A percentile compares a stretch with the other conserved stretches of the same genome.
Conservation (phyloP, 2,329 filamentous ascomycete genomes). For the Colletotrichum graminicola region DNA sequence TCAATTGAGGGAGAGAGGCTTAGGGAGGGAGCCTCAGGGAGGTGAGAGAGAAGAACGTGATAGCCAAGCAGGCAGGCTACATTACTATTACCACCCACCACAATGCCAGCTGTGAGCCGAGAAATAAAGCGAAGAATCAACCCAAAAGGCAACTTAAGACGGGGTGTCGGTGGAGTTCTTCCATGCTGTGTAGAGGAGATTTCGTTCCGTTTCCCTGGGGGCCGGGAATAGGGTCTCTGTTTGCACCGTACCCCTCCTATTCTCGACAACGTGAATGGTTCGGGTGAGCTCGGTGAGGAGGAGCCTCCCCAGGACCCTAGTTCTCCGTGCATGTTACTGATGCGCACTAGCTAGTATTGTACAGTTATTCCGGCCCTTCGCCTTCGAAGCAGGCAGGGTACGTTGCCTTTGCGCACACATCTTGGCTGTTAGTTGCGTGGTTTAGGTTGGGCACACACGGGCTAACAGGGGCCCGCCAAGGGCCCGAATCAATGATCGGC, state of each 20-base stretch:
- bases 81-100: too few relatives aligned
- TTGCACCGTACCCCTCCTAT: too few relatives aligned
- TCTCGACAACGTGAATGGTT: not conserved
- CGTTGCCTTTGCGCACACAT: not conserved
- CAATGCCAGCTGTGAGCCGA: not conserved
- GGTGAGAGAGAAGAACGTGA: too few relatives aligned
- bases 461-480: not conserved
- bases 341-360: not conserved
- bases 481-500: conserved; percentile 34
- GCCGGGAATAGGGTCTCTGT: not conserved
- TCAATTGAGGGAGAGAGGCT: not conserved
- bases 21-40: too few relatives aligned
- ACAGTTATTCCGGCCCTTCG: not conserved
- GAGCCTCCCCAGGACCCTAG: not conserved
- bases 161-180: conserved; percentile 18
- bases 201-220: conserved; percentile 14
- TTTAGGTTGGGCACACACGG: conserved; percentile 8
- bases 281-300: not conserved
- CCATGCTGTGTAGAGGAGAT: not conserved
- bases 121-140: not conserved
- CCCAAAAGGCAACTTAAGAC: conserved; percentile 9
- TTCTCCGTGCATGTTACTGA: not conserved
- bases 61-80: too few relatives aligned
- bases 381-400: not conserved
- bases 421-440: not conserved